These are phyloP conservation scores for peach (Prunus persica) DNA, from an alignment of 306 rosid species.

Conservation along the genomic window DNA sequence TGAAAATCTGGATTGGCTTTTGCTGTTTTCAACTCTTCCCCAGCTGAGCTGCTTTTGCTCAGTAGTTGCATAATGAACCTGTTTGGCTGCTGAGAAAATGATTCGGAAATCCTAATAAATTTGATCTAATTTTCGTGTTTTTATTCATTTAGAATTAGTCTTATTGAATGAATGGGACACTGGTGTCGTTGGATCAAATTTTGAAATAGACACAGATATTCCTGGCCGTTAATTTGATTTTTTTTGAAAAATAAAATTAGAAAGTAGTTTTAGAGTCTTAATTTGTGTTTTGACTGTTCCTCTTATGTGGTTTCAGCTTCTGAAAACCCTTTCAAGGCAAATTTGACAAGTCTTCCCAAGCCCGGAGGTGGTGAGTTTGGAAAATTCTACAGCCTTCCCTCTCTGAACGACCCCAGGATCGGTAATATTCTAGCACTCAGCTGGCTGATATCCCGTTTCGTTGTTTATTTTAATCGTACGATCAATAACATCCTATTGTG, in stretches of 20 bases:
- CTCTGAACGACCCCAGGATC: conserved; percentile 85
- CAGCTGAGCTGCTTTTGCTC: background rate
- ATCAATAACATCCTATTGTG: conserved; percentile 16
- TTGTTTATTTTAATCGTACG: conserved; percentile 1
- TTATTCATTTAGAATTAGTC: background rate
- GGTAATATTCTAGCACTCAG: conserved; percentile 41
- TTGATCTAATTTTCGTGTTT: background rate
- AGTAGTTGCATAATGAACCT: background rate
- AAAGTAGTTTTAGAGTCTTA: background rate
- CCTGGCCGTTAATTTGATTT: background rate
- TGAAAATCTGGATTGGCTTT: background rate
- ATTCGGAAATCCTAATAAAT: background rate
- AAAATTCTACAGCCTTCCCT: conserved; percentile 88
- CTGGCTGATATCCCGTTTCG: background rate
- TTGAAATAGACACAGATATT: background rate
- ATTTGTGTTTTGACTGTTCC: conserved; percentile 3
- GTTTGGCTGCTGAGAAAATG: conserved; percentile 13
- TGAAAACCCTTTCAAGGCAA: conserved; percentile 82
- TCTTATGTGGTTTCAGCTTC: conserved; percentile 45
- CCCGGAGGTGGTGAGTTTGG: conserved; percentile 98
- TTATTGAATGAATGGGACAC: background rate
- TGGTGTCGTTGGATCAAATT: background rate
- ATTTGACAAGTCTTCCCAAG: conserved; percentile 82
- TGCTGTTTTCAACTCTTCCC: background rate
- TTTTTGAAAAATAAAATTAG: too few relatives aligned